Conservation (phyloP, 106 monocot genomes). For the Platanthera guangdongensis region DNA sequence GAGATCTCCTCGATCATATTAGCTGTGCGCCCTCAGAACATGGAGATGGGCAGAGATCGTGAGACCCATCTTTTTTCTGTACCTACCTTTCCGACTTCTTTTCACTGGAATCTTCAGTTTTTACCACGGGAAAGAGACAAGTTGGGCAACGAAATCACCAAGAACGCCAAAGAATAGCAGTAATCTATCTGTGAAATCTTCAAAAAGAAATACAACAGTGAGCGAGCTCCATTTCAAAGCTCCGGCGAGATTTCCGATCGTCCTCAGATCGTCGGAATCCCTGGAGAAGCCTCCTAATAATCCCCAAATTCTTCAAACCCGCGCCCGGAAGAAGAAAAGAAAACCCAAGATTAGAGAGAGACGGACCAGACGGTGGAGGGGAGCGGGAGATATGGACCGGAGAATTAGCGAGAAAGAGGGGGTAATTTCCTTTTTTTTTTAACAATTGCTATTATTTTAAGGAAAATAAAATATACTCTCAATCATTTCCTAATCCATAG, state of each 20-base stretch:
- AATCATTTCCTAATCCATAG: too few species aligned
- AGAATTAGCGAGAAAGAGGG: neutral
- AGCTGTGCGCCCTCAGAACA: neutral
- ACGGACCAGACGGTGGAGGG: neutral
- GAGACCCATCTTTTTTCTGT: neutral
- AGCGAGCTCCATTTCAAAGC: neutral
- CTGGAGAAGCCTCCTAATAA: neutral
- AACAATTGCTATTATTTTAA: too few species aligned
- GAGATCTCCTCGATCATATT: neutral
- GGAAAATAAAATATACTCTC: too few species aligned
- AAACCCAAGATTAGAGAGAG: neutral
- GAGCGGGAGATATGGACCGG: neutral
- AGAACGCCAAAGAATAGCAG: neutral
- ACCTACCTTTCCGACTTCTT: neutral
- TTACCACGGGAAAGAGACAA: neutral
- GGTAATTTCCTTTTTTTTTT: too few species aligned
- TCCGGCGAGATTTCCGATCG: neutral
- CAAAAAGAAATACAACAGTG: too few species aligned
- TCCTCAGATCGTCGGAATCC: neutral
- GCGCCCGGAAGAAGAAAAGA: neutral
- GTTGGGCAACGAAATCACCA: neutral
- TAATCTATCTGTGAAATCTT: neutral
- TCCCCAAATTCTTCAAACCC: neutral
- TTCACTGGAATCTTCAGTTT: neutral
- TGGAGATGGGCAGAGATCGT: neutral